Percentiles rank a stretch among this genome's conserved stretches.
Evolutionary conservation across 192 early-diverging fungal species (phyloP).

Genomic region (Phycomyces blakesleeanus): DNA sequence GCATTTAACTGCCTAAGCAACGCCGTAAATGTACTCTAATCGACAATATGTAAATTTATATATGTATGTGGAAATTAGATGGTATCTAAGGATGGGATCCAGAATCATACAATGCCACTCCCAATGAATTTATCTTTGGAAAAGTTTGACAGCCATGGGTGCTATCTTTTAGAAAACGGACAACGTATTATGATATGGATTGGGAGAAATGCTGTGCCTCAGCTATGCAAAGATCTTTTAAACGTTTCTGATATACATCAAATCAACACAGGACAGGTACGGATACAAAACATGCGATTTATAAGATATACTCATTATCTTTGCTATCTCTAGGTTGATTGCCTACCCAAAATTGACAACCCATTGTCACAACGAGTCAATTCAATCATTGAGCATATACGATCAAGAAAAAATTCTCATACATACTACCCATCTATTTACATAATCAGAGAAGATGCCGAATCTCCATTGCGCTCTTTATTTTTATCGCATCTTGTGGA

Average conservation of each 20-base stretch:
- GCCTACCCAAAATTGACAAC: no score
- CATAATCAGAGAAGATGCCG: no score
- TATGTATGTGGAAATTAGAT: neutral
- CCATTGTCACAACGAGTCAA: no score
- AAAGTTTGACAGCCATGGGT: constrained; percentile 64
- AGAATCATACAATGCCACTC: constrained; percentile 59
- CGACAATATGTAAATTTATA: neutral
- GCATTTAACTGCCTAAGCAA: no score
- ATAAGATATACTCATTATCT: constrained; percentile 1
- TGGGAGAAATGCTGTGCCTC: constrained; percentile 53
- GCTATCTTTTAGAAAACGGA: constrained; percentile 72
- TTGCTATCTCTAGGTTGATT: neutral
- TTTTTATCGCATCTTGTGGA: no score
- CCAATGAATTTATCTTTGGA: constrained; percentile 65
- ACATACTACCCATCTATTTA: no score
- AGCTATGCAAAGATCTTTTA: constrained; percentile 59
- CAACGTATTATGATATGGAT: constrained; percentile 73
- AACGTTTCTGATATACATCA: constrained; percentile 57
- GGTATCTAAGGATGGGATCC: constrained; percentile 14
- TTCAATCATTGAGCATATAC: no score
- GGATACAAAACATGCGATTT: constrained; percentile 6
- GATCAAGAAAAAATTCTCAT: no score
- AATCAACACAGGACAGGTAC: constrained; percentile 39
- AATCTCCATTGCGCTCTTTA: no score
- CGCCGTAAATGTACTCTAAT: neutral